Evolutionary conservation across 257 asterid genomes (phyloP), one percentile per base, ranked within the genome.

Genomic region (Solanum rostratum): DNA sequence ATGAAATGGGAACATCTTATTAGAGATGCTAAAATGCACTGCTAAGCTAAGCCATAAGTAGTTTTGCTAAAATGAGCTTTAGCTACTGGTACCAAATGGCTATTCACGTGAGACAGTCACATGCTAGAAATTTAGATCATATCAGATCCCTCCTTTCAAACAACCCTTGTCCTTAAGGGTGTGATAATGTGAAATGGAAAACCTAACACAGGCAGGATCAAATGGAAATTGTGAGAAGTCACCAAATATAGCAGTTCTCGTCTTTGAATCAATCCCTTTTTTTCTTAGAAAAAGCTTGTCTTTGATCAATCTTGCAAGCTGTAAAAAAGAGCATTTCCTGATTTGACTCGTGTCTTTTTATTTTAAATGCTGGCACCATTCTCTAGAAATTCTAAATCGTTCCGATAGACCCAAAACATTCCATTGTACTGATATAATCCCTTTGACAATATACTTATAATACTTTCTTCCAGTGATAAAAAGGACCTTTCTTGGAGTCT

Each of bases 401-500:
- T 88, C 93, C 97, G 86, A 88, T 83, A 83, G 90, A 66, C 86
- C 70, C 86, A 73, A 86, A 84, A 86, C 91, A 85, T 86, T 90
- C 94, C 20, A 50, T 88, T 87, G 89, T 92, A 84, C 95, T 92
- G 49, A 93, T 92, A 88, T 92, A 95, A 74, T 98, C 98, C 88
- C 88, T 91, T 86, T 93, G 98, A 90, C 78, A 95, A 96, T 89
- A 93, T 93, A 90, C 82, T 90, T 86, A 89, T 79, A 50, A 91
- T 98, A 84, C 92, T 93, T 66, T 86, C 90, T 91, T 96, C 99
- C 82, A 93, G 81, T 60, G 86, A 79, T 18, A 95, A 89, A n/a
- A 73, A 93, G 88, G 30, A 96, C 97, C 88, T 93, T 93, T 83
- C 98, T 93, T 50, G 97, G 97, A 86, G 91, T 90, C 91, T 95